Percentiles rank a stretch among this genome's conserved stretches.
phyloP scores from a whole-genome alignment of 2,329 filamentous ascomycete species.

The Albifimbria verrucaria region DNA sequence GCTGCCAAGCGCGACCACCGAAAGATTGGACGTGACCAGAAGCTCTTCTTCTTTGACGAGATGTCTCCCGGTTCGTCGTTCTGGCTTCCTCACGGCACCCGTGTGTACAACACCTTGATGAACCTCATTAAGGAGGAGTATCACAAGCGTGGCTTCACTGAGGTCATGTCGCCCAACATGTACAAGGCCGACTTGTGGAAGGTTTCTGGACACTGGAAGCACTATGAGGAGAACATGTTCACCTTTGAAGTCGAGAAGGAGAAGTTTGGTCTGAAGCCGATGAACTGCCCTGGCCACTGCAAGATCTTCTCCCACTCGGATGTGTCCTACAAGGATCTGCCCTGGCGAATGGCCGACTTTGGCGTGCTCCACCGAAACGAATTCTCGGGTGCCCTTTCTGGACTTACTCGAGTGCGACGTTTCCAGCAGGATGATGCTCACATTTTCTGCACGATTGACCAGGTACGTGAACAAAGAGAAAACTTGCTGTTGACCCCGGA shows the following conservation, averaged over 20 bases:
- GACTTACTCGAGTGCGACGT: conserved; percentile 85
- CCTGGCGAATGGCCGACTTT: conserved; percentile 91
- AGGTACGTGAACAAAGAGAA: conserved; percentile 18
- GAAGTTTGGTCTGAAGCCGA: conserved; percentile 75
- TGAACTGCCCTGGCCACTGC: conserved; percentile 97
- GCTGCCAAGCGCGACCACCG: conserved; percentile 97
- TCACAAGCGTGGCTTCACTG: conserved; percentile 88
- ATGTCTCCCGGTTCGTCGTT: conserved; percentile 91
- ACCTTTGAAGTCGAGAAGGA: conserved; percentile 75
- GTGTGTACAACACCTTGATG: conserved; percentile 88
- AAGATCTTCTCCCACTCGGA: conserved; percentile 81
- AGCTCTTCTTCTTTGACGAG: conserved; percentile 96
- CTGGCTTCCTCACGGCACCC: conserved; percentile 86
- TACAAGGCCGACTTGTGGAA: conserved; percentile 94
- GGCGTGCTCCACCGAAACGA: conserved; percentile 95
- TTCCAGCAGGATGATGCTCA: conserved; percentile 98
- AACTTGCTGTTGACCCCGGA: not conserved
- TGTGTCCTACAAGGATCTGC: conserved; percentile 80
- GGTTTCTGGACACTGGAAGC: conserved; percentile 87
- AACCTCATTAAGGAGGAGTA: conserved; percentile 82
- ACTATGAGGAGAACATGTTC: conserved; percentile 86
- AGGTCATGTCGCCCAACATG: conserved; percentile 93
- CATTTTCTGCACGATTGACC: conserved; percentile 70
- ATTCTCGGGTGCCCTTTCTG: conserved; percentile 84
- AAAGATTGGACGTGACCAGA: conserved; percentile 90